Base-by-base conservation (phyloP, 129 eudicot species). In the Dittrichia graveolens region DNA sequence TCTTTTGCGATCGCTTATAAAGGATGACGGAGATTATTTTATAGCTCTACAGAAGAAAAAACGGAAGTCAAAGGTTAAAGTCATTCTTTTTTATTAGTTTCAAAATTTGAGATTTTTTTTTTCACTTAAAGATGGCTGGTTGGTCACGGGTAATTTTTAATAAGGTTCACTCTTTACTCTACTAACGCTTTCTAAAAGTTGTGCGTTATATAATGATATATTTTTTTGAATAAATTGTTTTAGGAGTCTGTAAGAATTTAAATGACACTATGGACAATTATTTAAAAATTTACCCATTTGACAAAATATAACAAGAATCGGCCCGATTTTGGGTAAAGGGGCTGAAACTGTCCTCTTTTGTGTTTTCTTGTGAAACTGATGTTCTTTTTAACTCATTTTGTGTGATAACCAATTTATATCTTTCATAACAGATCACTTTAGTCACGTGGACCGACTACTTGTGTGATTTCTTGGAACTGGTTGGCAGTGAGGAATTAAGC, bases 361-460 rank as follows among this genome's bases (percentile, higher is more conserved):
- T 12, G 12, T 40, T 18, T 65, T 58, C 5, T 8, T 63, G 9
- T 52, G 55, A 15, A 54, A 39, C 4, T 40, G 14, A 19, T 39
- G 5, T 19, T 70, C 31, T 38, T 54, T n/a, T 65, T 49, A 31
- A 66, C 80, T 54, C 49, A 8, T 78, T 48, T 35, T 24, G 31
- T 82, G 69, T 38, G 44, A 54, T 18, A 15, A 44, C 58, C 44
- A 19, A n/a, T 65, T 50, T 47, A 58, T 67, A n/a, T 75, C 72
- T 39, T 62, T 70, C 16, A 18, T 48, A 69, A 38, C 96, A 93
- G 98, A 90, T 94, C 45, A 74, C 97, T 7, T 66, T 84, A 74
- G 24, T 86, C 61, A 90, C 95, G 5, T 94, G 98, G 98, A 81
- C 83, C 11, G 98, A 94, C 49, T 86, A 85, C 85, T 72, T 94